A percentile compares a stretch with the other conserved stretches of the same genome.
Evolutionary conservation across 805 yeast species (phyloP).

Genomic region (Saccharomycopsis guyanensis): DNA sequence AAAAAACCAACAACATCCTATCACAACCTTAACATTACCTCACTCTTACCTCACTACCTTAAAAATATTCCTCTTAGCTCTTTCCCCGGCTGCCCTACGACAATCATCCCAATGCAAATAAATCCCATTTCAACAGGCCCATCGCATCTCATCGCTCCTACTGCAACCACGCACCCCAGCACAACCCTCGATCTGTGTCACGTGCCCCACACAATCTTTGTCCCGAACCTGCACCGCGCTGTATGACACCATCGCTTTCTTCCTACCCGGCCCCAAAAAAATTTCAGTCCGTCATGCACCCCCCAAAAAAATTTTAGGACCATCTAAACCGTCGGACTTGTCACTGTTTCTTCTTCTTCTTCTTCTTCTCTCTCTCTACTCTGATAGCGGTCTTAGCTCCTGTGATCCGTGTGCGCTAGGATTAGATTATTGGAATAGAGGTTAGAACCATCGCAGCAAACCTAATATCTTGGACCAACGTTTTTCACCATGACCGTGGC

Average conservation of each 20-base stretch:
- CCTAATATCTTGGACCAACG: background rate
- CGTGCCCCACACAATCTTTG: too few species aligned
- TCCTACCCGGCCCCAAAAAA: background rate
- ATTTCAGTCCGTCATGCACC: background rate
- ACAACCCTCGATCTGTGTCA: too few species aligned
- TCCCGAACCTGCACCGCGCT: too few species aligned
- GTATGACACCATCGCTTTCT: background rate
- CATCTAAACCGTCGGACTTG: background rate
- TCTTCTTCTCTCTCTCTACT: conserved; percentile 9
- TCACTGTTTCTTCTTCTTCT: background rate
- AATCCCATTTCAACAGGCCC: too few species aligned
- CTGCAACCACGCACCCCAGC: too few species aligned
- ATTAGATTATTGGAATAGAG: background rate
- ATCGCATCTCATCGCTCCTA: too few species aligned
- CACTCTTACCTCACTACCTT: too few species aligned
- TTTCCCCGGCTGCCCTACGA: too few species aligned
- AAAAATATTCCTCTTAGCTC: too few species aligned
- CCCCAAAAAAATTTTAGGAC: background rate
- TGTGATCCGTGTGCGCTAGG: background rate
- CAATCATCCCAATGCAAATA: too few species aligned
- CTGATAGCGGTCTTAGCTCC: conserved; percentile 2
- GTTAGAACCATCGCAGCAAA: background rate
- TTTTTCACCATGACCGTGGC: conserved; percentile 16
- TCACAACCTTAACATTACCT: too few species aligned
- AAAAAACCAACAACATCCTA: too few species aligned